Base-by-base conservation (phyloP, 495 filamentous ascomycete species). In the Hamigera avellanea region DNA sequence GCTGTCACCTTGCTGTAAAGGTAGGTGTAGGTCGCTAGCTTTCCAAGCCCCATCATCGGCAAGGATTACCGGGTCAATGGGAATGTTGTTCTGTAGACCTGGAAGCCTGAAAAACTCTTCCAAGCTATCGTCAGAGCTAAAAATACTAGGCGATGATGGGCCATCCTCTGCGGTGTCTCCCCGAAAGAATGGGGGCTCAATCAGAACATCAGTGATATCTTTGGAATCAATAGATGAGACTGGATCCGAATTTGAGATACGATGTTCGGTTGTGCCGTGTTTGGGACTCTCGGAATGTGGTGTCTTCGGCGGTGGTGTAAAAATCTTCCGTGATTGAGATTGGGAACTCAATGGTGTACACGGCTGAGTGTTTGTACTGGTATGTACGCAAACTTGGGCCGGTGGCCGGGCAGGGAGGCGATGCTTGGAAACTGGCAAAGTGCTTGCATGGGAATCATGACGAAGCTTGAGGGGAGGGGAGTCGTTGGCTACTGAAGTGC, bases 21-120 rank as follows among this genome's bases (percentile, higher is more conserved):
- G 25, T 21, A 29, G 28, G 1, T 35, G 15, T 29, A 33, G 26
- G 29, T 37, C 33, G 8, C 18, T 30, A 23, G 14, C 25, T 26
- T 29, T 33, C 37, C 33, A 41, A n/a, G 39, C 25, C 16, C 28
- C 27, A 29, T 41, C 12, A 14, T 42, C 32, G 39, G 39, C 35
- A 26, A 49, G 46, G 18, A 49, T 45, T 33, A 35, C 35, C n/a
- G 33, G 42, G 32, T 49, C 33, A 39, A 49, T 43, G 14, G 39
- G 42, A 37, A 45, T 43, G 42, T 36, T 36, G 21, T 41, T 33
- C 29, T 42, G 39, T 37, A 19, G 13, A 29, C 38, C 29, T 33
- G 32, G 23, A 15, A 42, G 26, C 26, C 32, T 25, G 2, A 46
- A 33, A 35, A 39, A 39, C 7, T 36, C 36, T 23, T 42, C 38